Evolutionary conservation across 495 filamentous ascomycete species (phyloP), one percentile per base, ranked within the genome.

Genomic region (Penicillium atrosanguineum): DNA sequence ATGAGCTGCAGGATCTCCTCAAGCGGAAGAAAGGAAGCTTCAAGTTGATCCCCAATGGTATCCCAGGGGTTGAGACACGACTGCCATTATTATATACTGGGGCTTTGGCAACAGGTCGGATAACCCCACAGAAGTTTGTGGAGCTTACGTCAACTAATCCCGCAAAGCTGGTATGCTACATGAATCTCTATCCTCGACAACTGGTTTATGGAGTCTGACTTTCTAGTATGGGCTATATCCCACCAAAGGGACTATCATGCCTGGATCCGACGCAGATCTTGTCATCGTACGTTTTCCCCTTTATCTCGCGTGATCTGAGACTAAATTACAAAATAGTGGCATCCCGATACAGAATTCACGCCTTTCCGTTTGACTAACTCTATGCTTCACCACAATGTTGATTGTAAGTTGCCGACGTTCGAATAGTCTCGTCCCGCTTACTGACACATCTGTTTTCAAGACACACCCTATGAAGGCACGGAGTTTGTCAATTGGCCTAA

Each of bases 31-130:
- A 44, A 28, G 52, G 52, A 28, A 26, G 45, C 79, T 83, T 50
- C 37, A 11, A 38, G 4, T 47, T 54, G 3, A 59, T 59, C 29
- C 80, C 82, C 7, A 85, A 86, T 52, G 83, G 82, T 0, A 69
- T 78, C n/a, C 81, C 82, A 0, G 83, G 83, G 0, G 67, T 86
- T 7, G 82, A 85, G 61, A 85, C 82, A 11, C 64, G 82, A n/a
- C 62, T 86, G 31, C 63, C 82, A 9, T 61, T 79, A 6, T 56
- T 73, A 1, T 69, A 77, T 46, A 72, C 67, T 16, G 55, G 49
- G 8, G 62, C 62, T 2, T 58, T 69, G 4, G 50, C 72, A 12
- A 57, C 63, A 9, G 71, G 73, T n/a, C 69, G 74, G 9, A 61
- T 86, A 8, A 64, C 71, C 0, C 55, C 79, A 2, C 76, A 77